Evolutionary conservation across 1,284 basidiomycete species (phyloP), one percentile per base, ranked within the genome.

Genomic region (Nidula niveotomentosa): DNA sequence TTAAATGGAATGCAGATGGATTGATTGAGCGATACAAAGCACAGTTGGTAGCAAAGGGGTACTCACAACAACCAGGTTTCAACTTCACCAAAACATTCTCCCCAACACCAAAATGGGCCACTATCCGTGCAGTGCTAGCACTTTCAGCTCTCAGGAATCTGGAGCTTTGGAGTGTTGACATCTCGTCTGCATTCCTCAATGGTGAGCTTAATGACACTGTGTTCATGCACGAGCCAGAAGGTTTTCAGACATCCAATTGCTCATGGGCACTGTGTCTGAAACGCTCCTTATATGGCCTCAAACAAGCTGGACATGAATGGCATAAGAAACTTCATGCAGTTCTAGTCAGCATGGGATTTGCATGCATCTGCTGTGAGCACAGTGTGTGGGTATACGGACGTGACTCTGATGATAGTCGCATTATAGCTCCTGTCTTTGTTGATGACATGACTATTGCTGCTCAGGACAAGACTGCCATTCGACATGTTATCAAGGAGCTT

Each of bases 271-370:
- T 58, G 23, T 34, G 52, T 13, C 59, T 72, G 6, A 45, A 56
- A 18, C 70, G 71, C 49, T 56, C 65, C 8, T 23, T 75, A 1
- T 76, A 74, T 62, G 65, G 70, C 1, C 60, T 70, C 0, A 68
- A 69, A 49, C 69, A 74, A 57, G 65, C 63, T 9, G 63, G 61
- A 18, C 56, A 60, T n/a, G 47, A 56, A 4, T 74, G 70, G 70
- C 55, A 66, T 44, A 54, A 58, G 48, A 66, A 62, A 33, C 54
- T 73, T 1, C 46, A 64, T 41, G 10, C 43, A 2, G 50, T 53
- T 6, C 53, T 67, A 0, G 33, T 33, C 6, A 39, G 41, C 2
- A 56, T 72, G 44, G 69, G 66, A 1, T 73, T 64, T 47, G 56
- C 34, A 1, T 55, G 62, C 8, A 57, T 62, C 0, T 53, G 55